Conservation (phyloP, 192 early-diverging fungal genomes). For the Oehlia diaphana region DNA sequence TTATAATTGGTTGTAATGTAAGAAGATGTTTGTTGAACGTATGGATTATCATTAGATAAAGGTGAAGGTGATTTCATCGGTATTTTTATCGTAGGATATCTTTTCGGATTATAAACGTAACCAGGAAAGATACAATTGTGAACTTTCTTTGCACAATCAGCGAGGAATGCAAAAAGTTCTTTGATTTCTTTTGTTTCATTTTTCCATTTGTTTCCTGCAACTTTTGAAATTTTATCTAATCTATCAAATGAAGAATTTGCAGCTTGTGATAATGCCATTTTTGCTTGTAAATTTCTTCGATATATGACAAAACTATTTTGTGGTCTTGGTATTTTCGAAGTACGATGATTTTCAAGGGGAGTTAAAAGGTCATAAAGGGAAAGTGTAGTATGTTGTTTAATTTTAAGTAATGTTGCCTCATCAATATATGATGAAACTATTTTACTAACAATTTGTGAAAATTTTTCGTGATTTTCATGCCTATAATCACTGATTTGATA, state of each 20-base stretch:
- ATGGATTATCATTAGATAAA: no score
- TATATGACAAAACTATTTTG: constrained; percentile 38
- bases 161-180: neutral
- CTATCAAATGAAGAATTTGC: neutral
- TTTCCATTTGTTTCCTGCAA: neutral
- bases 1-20: no score
- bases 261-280: neutral
- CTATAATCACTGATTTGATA: no score
- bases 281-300: constrained; percentile 29
- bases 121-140: constrained; percentile 1
- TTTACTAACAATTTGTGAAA: no score
- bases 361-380: neutral
- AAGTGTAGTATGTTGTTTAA: neutral
- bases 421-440: neutral
- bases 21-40: no score
- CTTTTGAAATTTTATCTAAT: constrained; percentile 2
- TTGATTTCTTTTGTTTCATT: neutral
- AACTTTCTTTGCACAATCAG: neutral
- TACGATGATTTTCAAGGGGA: neutral
- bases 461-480: no score
- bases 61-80: neutral
- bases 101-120: constrained; percentile 10
- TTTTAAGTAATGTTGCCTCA: neutral
- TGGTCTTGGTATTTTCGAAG: constrained; percentile 34
- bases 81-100: neutral